Conservation (phyloP, 352 stramenopile species). For the Globisporangium orthogonon region DNA sequence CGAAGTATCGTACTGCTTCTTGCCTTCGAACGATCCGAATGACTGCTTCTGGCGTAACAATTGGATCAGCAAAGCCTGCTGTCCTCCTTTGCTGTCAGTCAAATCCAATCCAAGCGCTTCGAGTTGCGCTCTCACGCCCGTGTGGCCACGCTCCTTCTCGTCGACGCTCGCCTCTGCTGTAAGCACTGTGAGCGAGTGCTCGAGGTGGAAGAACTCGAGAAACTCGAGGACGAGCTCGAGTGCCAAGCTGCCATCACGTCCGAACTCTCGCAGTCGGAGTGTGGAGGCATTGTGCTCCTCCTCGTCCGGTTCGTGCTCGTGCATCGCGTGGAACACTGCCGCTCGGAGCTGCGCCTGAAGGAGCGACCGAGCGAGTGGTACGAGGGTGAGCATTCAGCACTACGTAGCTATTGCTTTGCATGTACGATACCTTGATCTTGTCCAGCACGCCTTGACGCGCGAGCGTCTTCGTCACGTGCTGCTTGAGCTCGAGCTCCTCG, state of each 20-base stretch:
- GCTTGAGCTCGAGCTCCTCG: conserved; percentile 60
- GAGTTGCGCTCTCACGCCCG: background rate
- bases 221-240: conserved; percentile 55
- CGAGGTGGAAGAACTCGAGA: conserved; percentile 47
- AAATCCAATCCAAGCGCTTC: background rate
- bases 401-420: background rate
- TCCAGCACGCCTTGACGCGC: conserved; percentile 55
- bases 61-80: conserved; percentile 21
- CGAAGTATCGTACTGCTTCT: background rate
- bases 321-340: conserved; percentile 75
- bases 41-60: conserved; percentile 12
- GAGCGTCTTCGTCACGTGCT: conserved; percentile 49
- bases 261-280: conserved; percentile 17
- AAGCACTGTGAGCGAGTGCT: conserved; percentile 50
- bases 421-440: conserved; percentile 50
- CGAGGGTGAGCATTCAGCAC: background rate
- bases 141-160: too few species aligned
- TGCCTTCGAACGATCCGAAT: background rate
- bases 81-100: background rate
- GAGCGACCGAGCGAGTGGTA: background rate
- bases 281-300: conserved; percentile 5
- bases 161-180: conserved; percentile 32
- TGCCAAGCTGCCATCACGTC: conserved; percentile 21
- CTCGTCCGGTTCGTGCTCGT: conserved; percentile 24
- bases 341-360: conserved; percentile 57